A percentile compares a stretch with the other conserved stretches of the same genome.
phyloP scores from a whole-genome alignment of 2,329 filamentous ascomycete species.

The Drechslerella stenobrocha region DNA sequence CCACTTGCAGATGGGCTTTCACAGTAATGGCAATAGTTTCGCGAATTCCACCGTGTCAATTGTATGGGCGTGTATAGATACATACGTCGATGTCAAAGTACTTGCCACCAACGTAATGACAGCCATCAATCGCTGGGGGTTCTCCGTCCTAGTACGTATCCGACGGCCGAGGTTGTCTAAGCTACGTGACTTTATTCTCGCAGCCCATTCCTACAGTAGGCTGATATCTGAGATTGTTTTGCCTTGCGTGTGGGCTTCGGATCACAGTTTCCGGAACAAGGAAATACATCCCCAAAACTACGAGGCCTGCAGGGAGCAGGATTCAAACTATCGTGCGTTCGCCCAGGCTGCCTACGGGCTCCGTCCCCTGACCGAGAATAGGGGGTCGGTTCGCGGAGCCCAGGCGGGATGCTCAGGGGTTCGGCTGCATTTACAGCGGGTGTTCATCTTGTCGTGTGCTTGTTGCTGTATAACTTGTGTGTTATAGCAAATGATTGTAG shows the following conservation, averaged over 20 bases:
- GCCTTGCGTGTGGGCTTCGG: conserved; percentile 23
- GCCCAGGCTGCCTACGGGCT: conserved; percentile 7
- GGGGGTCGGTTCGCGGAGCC: conserved; percentile 23
- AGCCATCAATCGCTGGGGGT: not conserved
- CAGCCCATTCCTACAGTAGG: conserved; percentile 14
- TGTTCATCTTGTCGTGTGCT: too few species aligned
- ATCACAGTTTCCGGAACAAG: conserved; percentile 21
- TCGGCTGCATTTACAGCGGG: conserved; percentile 1
- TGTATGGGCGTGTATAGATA: not conserved
- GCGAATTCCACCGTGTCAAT: not conserved
- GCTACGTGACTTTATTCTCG: too few species aligned
- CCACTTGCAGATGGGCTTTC: not conserved
- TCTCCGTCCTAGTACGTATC: conserved; percentile 7
- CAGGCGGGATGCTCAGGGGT: conserved; percentile 22
- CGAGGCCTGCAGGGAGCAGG: too few species aligned
- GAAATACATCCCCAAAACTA: conserved; percentile 1
- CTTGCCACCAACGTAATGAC: not conserved
- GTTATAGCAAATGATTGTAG: too few species aligned
- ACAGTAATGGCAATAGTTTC: not conserved
- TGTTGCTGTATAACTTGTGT: too few species aligned
- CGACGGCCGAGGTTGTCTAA: not conserved
- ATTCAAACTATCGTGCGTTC: conserved; percentile 8
- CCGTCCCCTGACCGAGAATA: conserved; percentile 2
- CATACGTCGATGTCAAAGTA: not conserved
- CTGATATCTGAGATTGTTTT: not conserved